A percentile compares a stretch with the other conserved stretches of the same genome.
Conservation (phyloP, 257 asterid genomes). For the Nicotiana obtusifolia region DNA sequence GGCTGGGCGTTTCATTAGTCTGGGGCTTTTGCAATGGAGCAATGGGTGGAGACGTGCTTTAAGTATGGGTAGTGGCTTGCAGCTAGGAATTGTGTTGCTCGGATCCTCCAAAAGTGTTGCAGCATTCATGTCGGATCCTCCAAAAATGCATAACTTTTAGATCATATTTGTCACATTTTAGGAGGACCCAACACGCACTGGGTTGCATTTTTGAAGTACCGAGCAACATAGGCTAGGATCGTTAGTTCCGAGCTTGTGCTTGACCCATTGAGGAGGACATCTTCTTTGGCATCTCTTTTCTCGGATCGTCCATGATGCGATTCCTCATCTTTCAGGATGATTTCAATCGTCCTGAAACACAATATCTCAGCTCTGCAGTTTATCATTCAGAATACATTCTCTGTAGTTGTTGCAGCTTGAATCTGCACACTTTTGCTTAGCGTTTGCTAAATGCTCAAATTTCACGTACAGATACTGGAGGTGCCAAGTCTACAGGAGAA, state of each 20-base stretch:
- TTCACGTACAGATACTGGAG: conserved; percentile 52
- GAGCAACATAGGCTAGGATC: too few species aligned
- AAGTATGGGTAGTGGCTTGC: neutral
- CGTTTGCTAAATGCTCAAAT: neutral
- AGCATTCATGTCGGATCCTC: too few species aligned
- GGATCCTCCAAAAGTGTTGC: too few species aligned
- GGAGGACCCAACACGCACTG: too few species aligned
- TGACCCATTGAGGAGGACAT: neutral
- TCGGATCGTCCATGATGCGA: neutral
- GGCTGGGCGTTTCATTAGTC: too few species aligned
- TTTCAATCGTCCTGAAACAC: too few species aligned
- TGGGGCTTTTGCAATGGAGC: neutral
- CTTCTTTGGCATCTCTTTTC: neutral
- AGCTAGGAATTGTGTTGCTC: too few species aligned
- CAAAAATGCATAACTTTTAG: too few species aligned
- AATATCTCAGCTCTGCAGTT: neutral
- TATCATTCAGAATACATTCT: neutral
- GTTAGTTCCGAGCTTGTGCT: too few species aligned
- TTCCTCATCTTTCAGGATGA: neutral
- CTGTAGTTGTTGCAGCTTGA: neutral
- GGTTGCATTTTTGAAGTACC: too few species aligned
- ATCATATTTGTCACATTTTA: too few species aligned
- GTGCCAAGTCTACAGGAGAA: conserved; percentile 76
- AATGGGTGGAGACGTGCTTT: neutral
- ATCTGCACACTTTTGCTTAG: neutral